These are phyloP conservation scores for Leucocoprinus birnbaumii DNA, from an alignment of 768 basidiomycete genomes.

Conservation along the genomic window DNA sequence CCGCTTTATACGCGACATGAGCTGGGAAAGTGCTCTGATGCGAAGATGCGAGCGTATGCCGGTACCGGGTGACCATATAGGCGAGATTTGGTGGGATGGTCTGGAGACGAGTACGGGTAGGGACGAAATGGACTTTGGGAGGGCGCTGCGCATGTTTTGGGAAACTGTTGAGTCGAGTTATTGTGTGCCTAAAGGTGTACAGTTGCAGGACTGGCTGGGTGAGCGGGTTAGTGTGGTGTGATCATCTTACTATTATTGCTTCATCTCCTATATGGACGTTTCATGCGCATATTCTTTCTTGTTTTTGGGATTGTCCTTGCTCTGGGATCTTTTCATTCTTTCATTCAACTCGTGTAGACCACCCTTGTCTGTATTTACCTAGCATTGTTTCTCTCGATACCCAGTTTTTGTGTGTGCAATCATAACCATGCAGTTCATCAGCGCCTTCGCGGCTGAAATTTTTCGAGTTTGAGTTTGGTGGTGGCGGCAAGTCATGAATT, in stretches of 20 bases:
- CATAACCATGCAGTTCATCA: too few relatives aligned
- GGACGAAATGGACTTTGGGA: constrained; percentile 8
- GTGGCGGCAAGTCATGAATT: too few relatives aligned
- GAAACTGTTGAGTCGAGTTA: constrained; percentile 36
- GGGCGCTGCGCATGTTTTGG: constrained; percentile 36
- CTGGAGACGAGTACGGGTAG: neutral
- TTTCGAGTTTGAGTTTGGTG: too few relatives aligned
- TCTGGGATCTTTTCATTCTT: too few relatives aligned
- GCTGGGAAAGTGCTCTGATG: constrained; percentile 53
- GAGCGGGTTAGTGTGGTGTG: neutral
- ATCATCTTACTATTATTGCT: neutral
- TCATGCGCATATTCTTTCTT: too few relatives aligned
- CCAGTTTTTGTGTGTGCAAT: too few relatives aligned
- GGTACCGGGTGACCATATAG: neutral
- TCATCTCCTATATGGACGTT: too few relatives aligned
- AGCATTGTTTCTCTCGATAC: too few relatives aligned
- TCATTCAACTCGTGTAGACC: too few relatives aligned
- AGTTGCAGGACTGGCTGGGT: constrained; percentile 64
- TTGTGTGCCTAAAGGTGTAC: constrained; percentile 54
- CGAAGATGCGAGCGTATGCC: constrained; percentile 30
- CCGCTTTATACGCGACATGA: constrained; percentile 68
- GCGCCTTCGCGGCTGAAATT: too few relatives aligned
- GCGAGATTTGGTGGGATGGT: constrained; percentile 27
- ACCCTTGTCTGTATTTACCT: too few relatives aligned
- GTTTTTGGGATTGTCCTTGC: too few relatives aligned